Percentiles rank a stretch among this genome's conserved stretches.
Conservation (phyloP, 2,329 filamentous ascomycete species). For the Dothiorella sarmentorum region DNA sequence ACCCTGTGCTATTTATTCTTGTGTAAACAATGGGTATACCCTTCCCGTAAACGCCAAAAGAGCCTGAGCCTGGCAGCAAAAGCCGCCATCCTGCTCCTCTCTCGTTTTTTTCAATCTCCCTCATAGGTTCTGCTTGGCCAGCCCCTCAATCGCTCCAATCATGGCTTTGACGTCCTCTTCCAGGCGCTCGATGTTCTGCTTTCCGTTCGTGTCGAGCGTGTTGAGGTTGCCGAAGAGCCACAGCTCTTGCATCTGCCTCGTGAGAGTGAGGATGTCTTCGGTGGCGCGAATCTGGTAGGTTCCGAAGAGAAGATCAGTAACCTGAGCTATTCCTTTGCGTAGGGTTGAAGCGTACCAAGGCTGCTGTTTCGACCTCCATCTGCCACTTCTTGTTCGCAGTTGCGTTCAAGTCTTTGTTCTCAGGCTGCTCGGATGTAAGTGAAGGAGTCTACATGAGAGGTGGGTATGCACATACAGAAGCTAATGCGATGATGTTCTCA, state of each 20-base stretch:
- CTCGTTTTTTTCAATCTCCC: neutral
- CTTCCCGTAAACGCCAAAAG: neutral
- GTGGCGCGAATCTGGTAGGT: conserved; percentile 52
- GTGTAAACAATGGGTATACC: conserved; percentile 13
- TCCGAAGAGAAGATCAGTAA: neutral
- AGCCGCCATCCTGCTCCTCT: neutral
- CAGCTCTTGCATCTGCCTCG: conserved; percentile 61
- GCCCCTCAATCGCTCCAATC: conserved; percentile 40
- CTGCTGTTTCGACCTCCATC: conserved; percentile 57
- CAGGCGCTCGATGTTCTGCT: conserved; percentile 29
- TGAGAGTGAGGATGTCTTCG: conserved; percentile 60
- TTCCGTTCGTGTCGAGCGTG: conserved; percentile 40
- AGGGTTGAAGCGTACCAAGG: conserved; percentile 46
- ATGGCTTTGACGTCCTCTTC: conserved; percentile 49
- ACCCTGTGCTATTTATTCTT: no score
- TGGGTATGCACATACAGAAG: conserved; percentile 40
- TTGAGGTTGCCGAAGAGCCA: conserved; percentile 66
- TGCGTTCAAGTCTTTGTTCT: conserved; percentile 51
- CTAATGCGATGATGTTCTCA: conserved; percentile 54
- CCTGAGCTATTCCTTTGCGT: no score
- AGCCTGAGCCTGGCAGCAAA: neutral
- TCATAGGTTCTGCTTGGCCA: conserved; percentile 18
- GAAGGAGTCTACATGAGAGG: no score
- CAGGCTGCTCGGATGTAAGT: conserved; percentile 35
- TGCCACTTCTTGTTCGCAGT: conserved; percentile 57